Percentiles rank a stretch among this genome's conserved stretches.
Conservation (phyloP, 257 asterid genomes). For the Nicotiana obtusifolia region DNA sequence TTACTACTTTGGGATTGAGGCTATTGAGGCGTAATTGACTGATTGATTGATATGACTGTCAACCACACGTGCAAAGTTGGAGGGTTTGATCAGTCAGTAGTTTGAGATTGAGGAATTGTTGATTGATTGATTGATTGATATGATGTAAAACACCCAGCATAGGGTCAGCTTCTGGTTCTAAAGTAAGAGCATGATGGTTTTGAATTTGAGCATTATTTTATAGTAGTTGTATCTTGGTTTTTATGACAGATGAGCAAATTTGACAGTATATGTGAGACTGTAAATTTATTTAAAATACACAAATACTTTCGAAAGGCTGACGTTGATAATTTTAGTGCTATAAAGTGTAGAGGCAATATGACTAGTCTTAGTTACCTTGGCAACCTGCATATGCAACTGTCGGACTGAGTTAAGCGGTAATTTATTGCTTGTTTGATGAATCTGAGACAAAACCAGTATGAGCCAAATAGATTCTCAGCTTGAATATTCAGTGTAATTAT, state of each 20-base stretch:
- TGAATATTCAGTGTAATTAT: background rate
- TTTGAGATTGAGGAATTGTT: background rate
- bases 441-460: background rate
- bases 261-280: background rate
- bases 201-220: background rate
- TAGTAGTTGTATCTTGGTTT: background rate
- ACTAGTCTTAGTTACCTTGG: background rate
- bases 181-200: background rate
- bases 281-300: background rate
- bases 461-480: background rate
- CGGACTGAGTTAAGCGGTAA: background rate
- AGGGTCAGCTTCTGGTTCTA: background rate
- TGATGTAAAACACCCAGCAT: background rate
- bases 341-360: background rate
- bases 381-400: background rate
- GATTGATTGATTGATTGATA: background rate
- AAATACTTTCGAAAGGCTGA: background rate
- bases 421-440: background rate
- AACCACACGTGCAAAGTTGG: background rate
- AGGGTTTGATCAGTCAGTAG: background rate
- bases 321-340: background rate
- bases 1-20: background rate
- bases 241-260: background rate
- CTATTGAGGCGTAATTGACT: background rate
- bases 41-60: background rate